These are phyloP conservation scores for Starmerella gropengiesseri DNA, from an alignment of 805 yeast genomes.

Conservation along the genomic window DNA sequence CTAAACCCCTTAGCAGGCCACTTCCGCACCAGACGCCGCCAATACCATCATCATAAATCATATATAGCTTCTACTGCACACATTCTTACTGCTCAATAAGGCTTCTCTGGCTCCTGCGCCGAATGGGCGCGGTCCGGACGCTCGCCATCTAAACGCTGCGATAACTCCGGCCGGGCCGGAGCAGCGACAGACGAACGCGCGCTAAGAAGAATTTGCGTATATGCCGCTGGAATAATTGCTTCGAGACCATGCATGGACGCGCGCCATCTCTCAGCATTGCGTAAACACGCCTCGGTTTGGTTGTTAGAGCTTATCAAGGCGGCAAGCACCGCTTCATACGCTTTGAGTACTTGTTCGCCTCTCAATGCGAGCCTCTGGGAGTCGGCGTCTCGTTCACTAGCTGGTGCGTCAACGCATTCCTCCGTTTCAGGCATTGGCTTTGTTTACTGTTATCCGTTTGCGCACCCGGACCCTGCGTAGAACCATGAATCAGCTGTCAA, in stretches of 20 bases:
- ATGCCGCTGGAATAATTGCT: conserved; percentile 7
- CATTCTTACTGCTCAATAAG: too few relatives aligned
- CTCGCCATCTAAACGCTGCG: background rate
- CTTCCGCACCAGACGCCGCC: too few relatives aligned
- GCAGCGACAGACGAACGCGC: background rate
- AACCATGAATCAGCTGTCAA: too few relatives aligned
- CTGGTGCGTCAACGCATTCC: too few relatives aligned
- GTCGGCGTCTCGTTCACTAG: too few relatives aligned
- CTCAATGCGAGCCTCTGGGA: background rate
- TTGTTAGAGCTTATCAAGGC: conserved; percentile 4
- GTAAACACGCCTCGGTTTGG: conserved; percentile 9
- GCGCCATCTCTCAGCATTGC: background rate
- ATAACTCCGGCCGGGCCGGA: background rate
- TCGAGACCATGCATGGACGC: conserved; percentile 8
- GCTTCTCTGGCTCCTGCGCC: too few relatives aligned
- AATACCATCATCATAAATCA: too few relatives aligned
- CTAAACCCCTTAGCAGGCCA: too few relatives aligned
- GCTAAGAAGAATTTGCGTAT: conserved; percentile 11
- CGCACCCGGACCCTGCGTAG: too few relatives aligned
- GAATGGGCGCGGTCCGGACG: background rate
- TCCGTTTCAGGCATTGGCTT: too few relatives aligned
- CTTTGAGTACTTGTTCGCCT: background rate
- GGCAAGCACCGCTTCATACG: conserved; percentile 1
- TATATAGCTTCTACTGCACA: too few relatives aligned
- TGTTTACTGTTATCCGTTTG: too few relatives aligned